Percentiles rank a stretch among this genome's conserved stretches.
Evolutionary conservation across 2,329 filamentous ascomycete genomes (phyloP).

Genomic region (Colletotrichum cuscutae): DNA sequence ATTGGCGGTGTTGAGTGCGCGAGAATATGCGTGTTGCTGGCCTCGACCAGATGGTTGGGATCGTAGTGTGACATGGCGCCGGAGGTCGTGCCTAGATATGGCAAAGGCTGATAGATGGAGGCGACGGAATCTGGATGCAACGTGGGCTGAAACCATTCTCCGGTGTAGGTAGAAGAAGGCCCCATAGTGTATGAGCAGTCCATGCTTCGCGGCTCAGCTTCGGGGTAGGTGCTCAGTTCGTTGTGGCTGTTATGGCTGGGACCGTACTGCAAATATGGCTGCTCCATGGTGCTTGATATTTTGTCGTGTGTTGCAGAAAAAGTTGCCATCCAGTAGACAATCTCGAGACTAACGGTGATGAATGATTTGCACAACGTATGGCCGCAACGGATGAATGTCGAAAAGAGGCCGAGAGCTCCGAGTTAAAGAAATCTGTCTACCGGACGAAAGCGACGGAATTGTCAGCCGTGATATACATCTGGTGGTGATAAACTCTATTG

Average conservation of each 20-base stretch:
- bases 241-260: not conserved
- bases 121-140: conserved; percentile 4
- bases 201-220: not conserved
- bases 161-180: not conserved
- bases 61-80: not conserved
- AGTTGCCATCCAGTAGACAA: not conserved
- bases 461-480: conserved; percentile 9
- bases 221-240: not conserved
- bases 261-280: not conserved
- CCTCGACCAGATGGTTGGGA: conserved; percentile 1
- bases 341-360: not conserved
- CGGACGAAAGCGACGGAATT: not conserved
- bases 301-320: not conserved
- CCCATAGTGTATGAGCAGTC: not conserved
- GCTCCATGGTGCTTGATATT: not conserved
- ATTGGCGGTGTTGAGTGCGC: not conserved
- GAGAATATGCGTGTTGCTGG: not conserved
- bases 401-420: not conserved
- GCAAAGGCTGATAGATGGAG: conserved; percentile 1
- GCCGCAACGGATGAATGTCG: not conserved
- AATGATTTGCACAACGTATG: not conserved
- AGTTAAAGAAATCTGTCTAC: not conserved
- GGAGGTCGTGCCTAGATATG: not conserved
- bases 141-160: conserved; percentile 9
- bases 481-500: conserved; percentile 1